A percentile compares a stretch with the other conserved stretches of the same genome.
Evolutionary conservation across 371 early-diverging fungal genomes (phyloP).

Genomic region (Mucor racemosus): DNA sequence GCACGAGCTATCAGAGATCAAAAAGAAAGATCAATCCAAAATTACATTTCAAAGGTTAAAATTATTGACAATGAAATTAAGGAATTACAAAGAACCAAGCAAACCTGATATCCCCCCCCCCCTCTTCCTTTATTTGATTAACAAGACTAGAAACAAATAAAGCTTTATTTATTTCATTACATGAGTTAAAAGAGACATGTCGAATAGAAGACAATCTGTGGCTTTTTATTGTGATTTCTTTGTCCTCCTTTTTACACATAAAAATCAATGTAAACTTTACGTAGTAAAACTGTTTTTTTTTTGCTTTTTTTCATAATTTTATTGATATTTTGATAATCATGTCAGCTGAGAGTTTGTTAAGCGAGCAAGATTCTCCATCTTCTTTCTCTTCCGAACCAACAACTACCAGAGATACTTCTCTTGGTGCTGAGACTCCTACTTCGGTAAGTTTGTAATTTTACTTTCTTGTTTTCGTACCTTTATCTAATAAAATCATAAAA

Average conservation of each 20-base stretch:
- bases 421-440: not conserved
- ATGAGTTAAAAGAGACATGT: not conserved
- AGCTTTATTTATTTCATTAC: not conserved
- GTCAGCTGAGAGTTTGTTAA: not conserved
- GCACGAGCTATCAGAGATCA: not conserved
- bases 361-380: not conserved
- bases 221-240: not conserved
- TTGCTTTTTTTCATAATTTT: too few species aligned
- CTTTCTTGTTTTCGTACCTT: not conserved
- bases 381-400: constrained; percentile 8
- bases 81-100: too few species aligned
- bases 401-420: constrained; percentile 6
- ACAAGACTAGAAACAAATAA: not conserved
- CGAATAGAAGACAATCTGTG: not conserved
- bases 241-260: too few species aligned
- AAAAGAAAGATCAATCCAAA: not conserved
- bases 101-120: too few species aligned
- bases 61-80: too few species aligned
- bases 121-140: too few species aligned
- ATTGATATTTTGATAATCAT: not conserved
- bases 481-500: not conserved
- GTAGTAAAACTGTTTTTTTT: not conserved
- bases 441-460: not conserved
- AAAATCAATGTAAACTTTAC: too few species aligned
- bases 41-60: too few species aligned